Conservation (phyloP, 148 eudicot species). For the Rhododendron simsii region DNA sequence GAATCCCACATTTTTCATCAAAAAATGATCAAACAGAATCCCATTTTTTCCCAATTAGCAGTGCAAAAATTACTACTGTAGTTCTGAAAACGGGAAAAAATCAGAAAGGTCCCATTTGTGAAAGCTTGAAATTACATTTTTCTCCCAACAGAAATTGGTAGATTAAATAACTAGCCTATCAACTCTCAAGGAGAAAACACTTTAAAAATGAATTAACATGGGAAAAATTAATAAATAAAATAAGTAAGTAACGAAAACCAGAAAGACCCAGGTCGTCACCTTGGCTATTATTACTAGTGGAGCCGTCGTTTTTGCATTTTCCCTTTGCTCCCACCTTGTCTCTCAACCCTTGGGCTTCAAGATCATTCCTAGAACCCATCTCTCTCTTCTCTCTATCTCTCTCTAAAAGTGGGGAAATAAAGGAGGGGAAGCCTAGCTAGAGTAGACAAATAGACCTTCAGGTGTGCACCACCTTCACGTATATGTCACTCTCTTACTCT, state of each 20-base stretch:
- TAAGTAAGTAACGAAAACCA: too few relatives aligned
- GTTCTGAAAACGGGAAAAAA: neutral
- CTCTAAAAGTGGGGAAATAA: neutral
- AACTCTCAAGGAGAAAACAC: neutral
- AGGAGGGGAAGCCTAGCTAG: neutral
- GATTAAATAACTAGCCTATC: neutral
- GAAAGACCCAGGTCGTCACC: constrained; percentile 6
- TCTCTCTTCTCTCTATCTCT: neutral
- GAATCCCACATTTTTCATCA: neutral
- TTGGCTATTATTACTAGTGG: neutral
- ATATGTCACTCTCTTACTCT: neutral
- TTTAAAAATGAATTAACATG: neutral
- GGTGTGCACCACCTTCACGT: neutral
- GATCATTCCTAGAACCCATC: neutral
- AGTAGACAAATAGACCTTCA: neutral
- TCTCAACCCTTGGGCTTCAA: neutral
- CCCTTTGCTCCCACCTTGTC: neutral
- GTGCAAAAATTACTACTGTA: neutral
- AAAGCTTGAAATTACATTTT: neutral
- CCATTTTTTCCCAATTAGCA: neutral
- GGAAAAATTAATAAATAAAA: neutral
- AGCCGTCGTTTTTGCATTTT: neutral
- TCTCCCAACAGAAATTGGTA: neutral
- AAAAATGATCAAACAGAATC: neutral
- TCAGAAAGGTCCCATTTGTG: neutral